Conservation (phyloP, 2,329 filamentous ascomycete genomes). For the Hymenoscyphus occultus region DNA sequence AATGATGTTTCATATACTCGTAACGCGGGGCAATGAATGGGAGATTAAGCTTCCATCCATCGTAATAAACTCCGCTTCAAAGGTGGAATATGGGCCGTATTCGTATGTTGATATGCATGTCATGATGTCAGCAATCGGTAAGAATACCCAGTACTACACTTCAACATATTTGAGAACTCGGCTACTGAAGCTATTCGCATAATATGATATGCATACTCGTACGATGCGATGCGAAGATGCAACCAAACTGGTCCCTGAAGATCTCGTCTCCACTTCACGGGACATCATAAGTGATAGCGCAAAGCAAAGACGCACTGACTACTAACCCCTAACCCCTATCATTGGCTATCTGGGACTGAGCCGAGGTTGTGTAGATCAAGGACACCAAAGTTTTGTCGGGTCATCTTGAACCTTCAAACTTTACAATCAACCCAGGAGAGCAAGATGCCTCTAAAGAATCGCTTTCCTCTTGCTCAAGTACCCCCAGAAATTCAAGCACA, state of each 20-base stretch:
- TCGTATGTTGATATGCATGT: not conserved
- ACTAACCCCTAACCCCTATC: too few relatives aligned
- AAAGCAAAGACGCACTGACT: too few relatives aligned
- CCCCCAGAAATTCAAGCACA: slow-evolving; percentile 18
- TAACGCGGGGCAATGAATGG: not conserved
- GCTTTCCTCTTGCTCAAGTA: slow-evolving; percentile 1
- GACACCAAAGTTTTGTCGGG: not conserved
- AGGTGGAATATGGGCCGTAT: not conserved
- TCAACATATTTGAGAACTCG: not conserved
- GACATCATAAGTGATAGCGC: not conserved
- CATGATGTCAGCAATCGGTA: not conserved
- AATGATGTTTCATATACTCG: not conserved
- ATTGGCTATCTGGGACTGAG: not conserved
- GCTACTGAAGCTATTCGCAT: not conserved
- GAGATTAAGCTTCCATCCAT: not conserved
- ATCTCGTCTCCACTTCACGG: not conserved
- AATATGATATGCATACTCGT: not conserved
- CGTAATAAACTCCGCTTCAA: not conserved
- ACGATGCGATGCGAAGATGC: not conserved
- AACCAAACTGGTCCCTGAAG: not conserved
- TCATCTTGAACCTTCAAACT: too few relatives aligned
- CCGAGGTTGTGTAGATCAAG: not conserved
- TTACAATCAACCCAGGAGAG: not conserved
- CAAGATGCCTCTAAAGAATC: slow-evolving; percentile 2
- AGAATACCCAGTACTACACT: not conserved